Evolutionary conservation across 805 yeast genomes (phyloP), one percentile per base, ranked within the genome.

Genomic region (Grigorovia yakushimaensis): DNA sequence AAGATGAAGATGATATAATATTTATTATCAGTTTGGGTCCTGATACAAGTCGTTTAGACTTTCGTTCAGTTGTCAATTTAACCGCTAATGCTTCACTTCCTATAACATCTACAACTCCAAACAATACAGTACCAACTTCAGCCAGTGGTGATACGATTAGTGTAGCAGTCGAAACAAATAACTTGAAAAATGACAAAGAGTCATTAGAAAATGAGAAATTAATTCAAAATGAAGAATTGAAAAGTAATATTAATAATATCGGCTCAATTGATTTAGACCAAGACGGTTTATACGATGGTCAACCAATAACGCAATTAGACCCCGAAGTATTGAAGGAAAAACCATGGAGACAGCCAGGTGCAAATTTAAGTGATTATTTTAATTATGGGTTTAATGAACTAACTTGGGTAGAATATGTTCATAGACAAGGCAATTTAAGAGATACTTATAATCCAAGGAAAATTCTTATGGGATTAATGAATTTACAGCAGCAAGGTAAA

Each of bases 311-410:
- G 0, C 80, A 84, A 54, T 73, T 91, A 11, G 83, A 85, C 50
- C 73, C 91, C 10, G 91, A 84, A 50, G 83, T 81, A 46, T 69
- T 89, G 43, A 88, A 86, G 53, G 95, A 88, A 54, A 94, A 94
- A 68, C 99, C 99, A 8, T 93, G 99, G 99, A 77, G 98, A 61
- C 81, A 85, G 53, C 97, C 98, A 1, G 98, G 98, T 37, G 95
- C 96, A 3, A 97, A 93, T 66, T 69, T 87, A 39, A 77, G 95
- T 7, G 98, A 93, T 65, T 94, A 88, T 66, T 93, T 93, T 73
- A 93, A 93, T 68, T 93, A 81, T 60, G 98, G 98, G 1, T 93
- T 93, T 61, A 95, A 93, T 62, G 99, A 93, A 69, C 77, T 85
- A 54, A 84, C 97, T 15, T 93, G 99, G 99, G 80, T 84, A 47